These are phyloP conservation scores for Aspergillus sp. DNA, from an alignment of 2,329 filamentous ascomycete genomes.

Conservation along the genomic window DNA sequence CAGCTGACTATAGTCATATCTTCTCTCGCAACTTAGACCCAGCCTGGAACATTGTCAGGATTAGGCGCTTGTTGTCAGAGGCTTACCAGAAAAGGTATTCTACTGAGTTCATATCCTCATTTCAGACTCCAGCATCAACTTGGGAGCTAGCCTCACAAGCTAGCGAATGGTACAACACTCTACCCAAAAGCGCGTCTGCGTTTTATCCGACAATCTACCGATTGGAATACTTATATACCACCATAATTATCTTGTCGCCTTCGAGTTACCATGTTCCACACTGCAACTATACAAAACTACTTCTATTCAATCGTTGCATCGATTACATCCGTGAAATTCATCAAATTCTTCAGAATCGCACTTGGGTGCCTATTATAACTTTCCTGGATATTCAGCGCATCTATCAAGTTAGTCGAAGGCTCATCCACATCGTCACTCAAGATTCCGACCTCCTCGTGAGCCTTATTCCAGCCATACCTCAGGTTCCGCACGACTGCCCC, in stretches of 20 bases:
- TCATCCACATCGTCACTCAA: slow-evolving; percentile 61
- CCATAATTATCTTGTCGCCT: slow-evolving; percentile 84
- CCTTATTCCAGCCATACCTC: slow-evolving; percentile 34
- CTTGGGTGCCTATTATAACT: slow-evolving; percentile 72
- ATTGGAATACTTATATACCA: slow-evolving; percentile 87
- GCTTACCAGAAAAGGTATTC: slow-evolving; percentile 92
- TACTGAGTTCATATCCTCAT: slow-evolving; percentile 69
- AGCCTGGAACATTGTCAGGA: slow-evolving; percentile 76
- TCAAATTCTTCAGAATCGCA: slow-evolving; percentile 64
- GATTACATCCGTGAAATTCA: slow-evolving; percentile 79
- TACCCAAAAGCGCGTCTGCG: slow-evolving; percentile 68
- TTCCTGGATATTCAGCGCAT: slow-evolving; percentile 87
- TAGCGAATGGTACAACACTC: slow-evolving; percentile 75
- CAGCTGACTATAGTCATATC: slow-evolving; percentile 41
- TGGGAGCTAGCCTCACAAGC: slow-evolving; percentile 61
- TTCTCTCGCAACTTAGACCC: slow-evolving; percentile 66
- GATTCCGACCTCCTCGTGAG: slow-evolving; percentile 53
- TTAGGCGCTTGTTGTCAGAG: slow-evolving; percentile 82
- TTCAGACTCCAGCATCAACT: slow-evolving; percentile 62
- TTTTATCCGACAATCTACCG: slow-evolving; percentile 78
- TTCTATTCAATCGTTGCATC: slow-evolving; percentile 86
- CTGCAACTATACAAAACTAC: slow-evolving; percentile 73
- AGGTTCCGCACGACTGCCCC: slow-evolving; percentile 36
- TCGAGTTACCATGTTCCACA: slow-evolving; percentile 72
- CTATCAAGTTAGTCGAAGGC: slow-evolving; percentile 68